These are phyloP conservation scores for Haplosporangium gracile DNA, from an alignment of 192 early-diverging fungal species.

Conservation along the genomic window DNA sequence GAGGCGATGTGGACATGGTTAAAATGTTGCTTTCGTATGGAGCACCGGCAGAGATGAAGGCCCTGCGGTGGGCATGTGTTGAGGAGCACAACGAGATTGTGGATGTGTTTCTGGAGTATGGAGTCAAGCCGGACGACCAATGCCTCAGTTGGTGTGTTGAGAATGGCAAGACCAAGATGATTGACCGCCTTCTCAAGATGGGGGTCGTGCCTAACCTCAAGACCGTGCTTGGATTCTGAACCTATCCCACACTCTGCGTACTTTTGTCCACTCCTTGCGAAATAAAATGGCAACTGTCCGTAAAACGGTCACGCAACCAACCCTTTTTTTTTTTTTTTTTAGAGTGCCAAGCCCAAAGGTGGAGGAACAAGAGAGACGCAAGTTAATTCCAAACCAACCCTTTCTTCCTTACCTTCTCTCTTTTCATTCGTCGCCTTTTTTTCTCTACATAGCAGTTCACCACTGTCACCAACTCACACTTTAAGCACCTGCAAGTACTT, in stretches of 20 bases:
- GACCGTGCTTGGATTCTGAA: constrained; percentile 37
- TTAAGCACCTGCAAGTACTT: neutral
- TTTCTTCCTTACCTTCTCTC: neutral
- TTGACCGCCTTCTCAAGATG: constrained; percentile 42
- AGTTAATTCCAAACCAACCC: neutral
- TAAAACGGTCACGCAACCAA: neutral
- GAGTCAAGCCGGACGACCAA: constrained; percentile 35
- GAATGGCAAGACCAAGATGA: constrained; percentile 42
- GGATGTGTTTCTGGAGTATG: constrained; percentile 41
- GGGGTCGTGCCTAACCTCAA: constrained; percentile 51
- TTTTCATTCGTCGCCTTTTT: no score
- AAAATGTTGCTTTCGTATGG: constrained; percentile 24
- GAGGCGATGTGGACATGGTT: constrained; percentile 47
- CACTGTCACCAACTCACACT: neutral
- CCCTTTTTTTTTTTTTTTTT: neutral
- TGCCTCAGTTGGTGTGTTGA: constrained; percentile 50
- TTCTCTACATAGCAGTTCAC: neutral
- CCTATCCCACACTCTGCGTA: no score
- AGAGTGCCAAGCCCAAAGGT: neutral
- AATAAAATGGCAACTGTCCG: neutral
- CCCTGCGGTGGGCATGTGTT: constrained; percentile 45
- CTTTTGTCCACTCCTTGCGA: neutral
- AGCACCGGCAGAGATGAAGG: constrained; percentile 39
- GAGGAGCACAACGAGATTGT: constrained; percentile 40
- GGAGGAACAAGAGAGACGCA: neutral